These are phyloP conservation scores for Rhodotorula paludigena DNA, from an alignment of 768 basidiomycete species.

Conservation along the genomic window DNA sequence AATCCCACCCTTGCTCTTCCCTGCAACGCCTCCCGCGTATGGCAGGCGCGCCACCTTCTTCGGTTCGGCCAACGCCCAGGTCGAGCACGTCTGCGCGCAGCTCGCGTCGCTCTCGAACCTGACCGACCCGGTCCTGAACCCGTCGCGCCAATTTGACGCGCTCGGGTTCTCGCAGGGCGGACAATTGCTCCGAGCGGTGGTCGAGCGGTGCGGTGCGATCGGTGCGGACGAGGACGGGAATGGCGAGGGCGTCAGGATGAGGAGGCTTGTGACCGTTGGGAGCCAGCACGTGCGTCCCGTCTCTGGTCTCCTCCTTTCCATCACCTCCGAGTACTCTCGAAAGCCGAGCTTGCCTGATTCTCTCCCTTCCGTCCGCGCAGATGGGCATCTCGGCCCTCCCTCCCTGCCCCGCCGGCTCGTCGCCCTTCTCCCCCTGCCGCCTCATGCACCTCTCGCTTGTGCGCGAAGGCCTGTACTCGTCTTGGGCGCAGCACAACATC, in stretches of 20 bases:
- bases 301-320: neutral
- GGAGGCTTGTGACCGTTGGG: conserved; percentile 50
- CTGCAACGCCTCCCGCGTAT: neutral
- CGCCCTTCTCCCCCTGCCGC: conserved; percentile 27
- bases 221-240: neutral
- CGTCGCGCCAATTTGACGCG: conserved; percentile 46
- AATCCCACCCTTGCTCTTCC: too few relatives aligned
- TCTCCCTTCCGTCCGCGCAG: conserved; percentile 6
- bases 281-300: conserved; percentile 30
- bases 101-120: conserved; percentile 45
- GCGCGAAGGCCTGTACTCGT: conserved; percentile 34
- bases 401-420: conserved; percentile 46
- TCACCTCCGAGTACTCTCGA: too few relatives aligned
- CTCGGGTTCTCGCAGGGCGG: conserved; percentile 52
- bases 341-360: too few relatives aligned
- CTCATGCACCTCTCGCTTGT: conserved; percentile 39
- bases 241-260: conserved; percentile 38
- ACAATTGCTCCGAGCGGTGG: conserved; percentile 48
- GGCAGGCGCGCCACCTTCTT: conserved; percentile 43
- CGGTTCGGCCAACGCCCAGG: conserved; percentile 47
- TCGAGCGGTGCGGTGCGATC: conserved; percentile 45
- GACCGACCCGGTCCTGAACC: conserved; percentile 38
- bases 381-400: conserved; percentile 49
- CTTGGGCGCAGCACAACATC: conserved; percentile 39
- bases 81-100: conserved; percentile 44